Base-by-base conservation (phyloP, 2,329 filamentous ascomycete genomes). In the Aureobasidium sp. region DNA sequence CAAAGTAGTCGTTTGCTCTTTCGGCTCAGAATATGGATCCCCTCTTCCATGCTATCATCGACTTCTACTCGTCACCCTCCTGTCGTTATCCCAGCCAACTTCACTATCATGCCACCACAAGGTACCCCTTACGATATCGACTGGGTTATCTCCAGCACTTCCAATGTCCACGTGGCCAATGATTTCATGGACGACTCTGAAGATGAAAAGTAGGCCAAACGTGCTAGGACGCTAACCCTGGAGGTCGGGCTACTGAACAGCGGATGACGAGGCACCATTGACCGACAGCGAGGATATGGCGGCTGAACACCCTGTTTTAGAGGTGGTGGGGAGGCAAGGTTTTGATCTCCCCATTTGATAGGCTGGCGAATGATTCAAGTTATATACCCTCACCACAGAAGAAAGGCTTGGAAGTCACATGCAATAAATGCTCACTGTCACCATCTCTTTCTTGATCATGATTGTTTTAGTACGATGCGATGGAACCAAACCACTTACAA, bases 401-500 rank as follows among this genome's bases (percentile, higher is more conserved):
- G 2, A 3, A 11, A 14, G 47, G 2, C 47, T 49, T 49, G 47
- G 47, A 29, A 49, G 12, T 49, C n/a, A 12, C 27, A 49, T 19
- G 17, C 29, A 31, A 49, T 15, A 15, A 12, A 3, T n/a, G 19
- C 14, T 15, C n/a, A 5, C 9, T 19, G 9, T 19, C 17, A 33
- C 27, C 47, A 33, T 35, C 47, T 49, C 47, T 49, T 35, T 35
- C 31, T 50, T 48, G 27, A 37, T 35, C 5, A 19, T 49, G 29
- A 35, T 49, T 49, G 19, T 35, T 19, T 15, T 42, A 47, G 17
- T 17, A 27, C 11, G 9, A 44, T 14, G 42, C 7, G 3, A 48
- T 47, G 54, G 47, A 17, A 58, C 39, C 48, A 19, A 12, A 48
- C 54, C 48, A 58, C 54, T 39, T 48, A 58, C 54, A 39, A 11